These are phyloP conservation scores for Hymenoscyphus salicellus DNA, from an alignment of 2,329 filamentous ascomycete genomes.

Conservation along the genomic window DNA sequence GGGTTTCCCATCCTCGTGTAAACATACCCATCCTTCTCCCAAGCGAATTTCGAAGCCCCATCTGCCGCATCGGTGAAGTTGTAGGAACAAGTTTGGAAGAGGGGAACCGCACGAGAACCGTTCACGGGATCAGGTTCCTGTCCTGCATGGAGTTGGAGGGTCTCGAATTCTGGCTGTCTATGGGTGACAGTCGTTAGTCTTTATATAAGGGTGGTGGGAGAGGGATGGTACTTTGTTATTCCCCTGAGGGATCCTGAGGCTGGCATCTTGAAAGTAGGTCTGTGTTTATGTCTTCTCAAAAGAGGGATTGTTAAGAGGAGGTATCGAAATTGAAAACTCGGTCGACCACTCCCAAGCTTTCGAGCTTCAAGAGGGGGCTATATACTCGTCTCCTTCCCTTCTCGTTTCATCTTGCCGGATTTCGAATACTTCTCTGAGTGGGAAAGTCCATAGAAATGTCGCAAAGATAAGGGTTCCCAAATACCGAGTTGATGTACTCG, in stretches of 20 bases:
- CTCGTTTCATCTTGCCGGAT: not conserved
- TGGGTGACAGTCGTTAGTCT: too few species aligned
- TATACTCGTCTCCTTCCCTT: not conserved
- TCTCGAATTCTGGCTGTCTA: slow-evolving; percentile 44
- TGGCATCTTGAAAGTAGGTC: slow-evolving; percentile 14
- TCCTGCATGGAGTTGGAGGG: slow-evolving; percentile 56
- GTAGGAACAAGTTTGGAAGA: slow-evolving; percentile 66
- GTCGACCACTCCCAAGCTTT: not conserved
- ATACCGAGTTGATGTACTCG: not conserved
- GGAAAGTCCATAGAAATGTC: not conserved
- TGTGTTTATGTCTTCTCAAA: not conserved
- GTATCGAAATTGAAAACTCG: not conserved
- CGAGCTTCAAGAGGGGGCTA: not conserved
- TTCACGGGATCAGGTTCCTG: slow-evolving; percentile 61
- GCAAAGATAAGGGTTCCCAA: not conserved
- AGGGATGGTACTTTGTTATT: slow-evolving; percentile 16
- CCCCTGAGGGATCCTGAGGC: slow-evolving; percentile 21
- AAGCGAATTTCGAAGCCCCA: slow-evolving; percentile 65
- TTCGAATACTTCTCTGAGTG: not conserved
- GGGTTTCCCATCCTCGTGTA: slow-evolving; percentile 47
- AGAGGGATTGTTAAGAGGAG: not conserved
- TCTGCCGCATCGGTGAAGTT: slow-evolving; percentile 69
- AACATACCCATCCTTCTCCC: slow-evolving; percentile 70
- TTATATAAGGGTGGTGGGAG: not conserved
- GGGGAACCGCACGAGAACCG: slow-evolving; percentile 65